Base-by-base conservation (phyloP, 345 rosid genomes). In the Salix udensis region DNA sequence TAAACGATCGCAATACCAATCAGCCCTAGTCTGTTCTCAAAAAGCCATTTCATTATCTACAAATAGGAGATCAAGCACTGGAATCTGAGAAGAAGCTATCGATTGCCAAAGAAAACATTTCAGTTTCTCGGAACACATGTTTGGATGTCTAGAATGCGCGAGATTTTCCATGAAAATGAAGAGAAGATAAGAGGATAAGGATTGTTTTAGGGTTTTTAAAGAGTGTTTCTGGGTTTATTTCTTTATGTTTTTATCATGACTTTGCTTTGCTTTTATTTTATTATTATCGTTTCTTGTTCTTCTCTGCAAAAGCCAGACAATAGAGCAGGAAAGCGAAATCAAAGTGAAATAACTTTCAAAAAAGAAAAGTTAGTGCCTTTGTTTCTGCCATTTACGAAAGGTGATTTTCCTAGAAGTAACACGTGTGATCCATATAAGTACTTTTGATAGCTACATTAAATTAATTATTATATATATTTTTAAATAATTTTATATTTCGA, bases 31-130 rank as follows among this genome's bases (percentile, higher is more conserved):
- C 9, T 2, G 11, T 2, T 40, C 3, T 40, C 44, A 40, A 40
- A 40, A 40, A n/a, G 77, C 84, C 1, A 73, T 67, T 14, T 71
- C 81, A 23, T 31, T 82, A 26, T 83, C 90, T 0, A 82, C 86
- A 44, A 78, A 42, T 0, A 96, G 97, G 76, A 95, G 97, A 91
- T 93, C 95, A 55, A 92, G 91, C 69, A 92, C 92, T 16, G 97
- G 97, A 78, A 92, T 88, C 73, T 94, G 90, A 21, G 93, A 76
- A 77, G 89, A 58, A 58, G 62, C 12, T 2, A 11, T 9, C 46
- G 46, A 40, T 40, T 11, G 2, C 12, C 46, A 10, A 10, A 40
- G 46, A 40, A 10, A 11, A 40, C 46, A 40, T 40, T 58, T 24
- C 88, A 85, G 90, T 62, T 73, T 86, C 78, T 40, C 77, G 65